Conservation (phyloP, 139 green algal species). For the Monoraphidium neglectum region DNA sequence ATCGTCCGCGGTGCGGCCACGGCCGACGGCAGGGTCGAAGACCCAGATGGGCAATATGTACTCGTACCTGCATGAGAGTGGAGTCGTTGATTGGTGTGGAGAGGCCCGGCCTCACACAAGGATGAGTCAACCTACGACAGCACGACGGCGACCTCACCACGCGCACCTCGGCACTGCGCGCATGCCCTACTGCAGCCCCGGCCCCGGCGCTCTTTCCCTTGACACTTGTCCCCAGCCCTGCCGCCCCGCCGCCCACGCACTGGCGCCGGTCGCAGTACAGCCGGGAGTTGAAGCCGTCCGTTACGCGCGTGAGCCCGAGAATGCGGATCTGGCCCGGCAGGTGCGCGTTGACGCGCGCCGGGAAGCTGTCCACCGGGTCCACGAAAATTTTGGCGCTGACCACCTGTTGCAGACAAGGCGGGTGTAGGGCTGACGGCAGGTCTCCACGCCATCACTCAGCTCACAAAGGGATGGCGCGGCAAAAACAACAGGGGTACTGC, state of each 20-base stretch:
- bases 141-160: too few species aligned
- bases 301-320: constrained; percentile 71
- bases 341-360: constrained; percentile 72
- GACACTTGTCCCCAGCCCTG: too few species aligned
- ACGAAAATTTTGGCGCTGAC: constrained; percentile 29
- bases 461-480: too few species aligned
- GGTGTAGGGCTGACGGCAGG: neutral
- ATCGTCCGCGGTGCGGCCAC: neutral
- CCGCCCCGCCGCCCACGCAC: neutral
- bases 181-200: too few species aligned
- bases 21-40: constrained; percentile 64
- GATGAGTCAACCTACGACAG: too few species aligned
- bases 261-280: constrained; percentile 74
- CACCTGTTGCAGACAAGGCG: neutral
- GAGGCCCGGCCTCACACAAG: too few species aligned
- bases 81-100: neutral
- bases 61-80: constrained; percentile 70
- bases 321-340: constrained; percentile 68
- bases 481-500: too few species aligned
- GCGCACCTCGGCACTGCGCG: too few species aligned
- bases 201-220: too few species aligned
- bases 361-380: constrained; percentile 36
- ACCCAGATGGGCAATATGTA: constrained; percentile 89
- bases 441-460: constrained; percentile 36
- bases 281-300: constrained; percentile 79